Evolutionary conservation across 2,329 filamentous ascomycete species (phyloP), one percentile per base, ranked within the genome.

Genomic region (Lasiodiplodia hormozganensis): DNA sequence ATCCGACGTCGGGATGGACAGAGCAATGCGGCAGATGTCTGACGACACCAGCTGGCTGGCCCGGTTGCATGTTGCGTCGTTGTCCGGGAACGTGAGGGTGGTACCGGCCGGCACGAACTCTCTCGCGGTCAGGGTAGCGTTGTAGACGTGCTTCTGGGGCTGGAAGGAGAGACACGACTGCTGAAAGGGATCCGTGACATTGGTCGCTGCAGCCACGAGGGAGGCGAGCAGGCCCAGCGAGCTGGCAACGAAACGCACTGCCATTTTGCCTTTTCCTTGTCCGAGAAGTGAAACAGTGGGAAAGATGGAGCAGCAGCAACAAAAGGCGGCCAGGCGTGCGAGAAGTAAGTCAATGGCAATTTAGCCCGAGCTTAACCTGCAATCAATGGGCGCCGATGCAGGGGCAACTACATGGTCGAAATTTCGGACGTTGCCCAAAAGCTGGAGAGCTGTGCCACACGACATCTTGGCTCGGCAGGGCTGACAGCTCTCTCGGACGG

Each of bases 1-100:
- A 2, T 75, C 75, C 2, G 81, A 82, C 0, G 82, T 84, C 5
- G 75, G 71, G n/a, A 84, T 79, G 12, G 76, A 77, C 68, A 84
- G 76, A 3, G 79, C 77, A 23, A 84, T 73, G 14, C 82, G 80
- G 68, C 83, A 85, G 3, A 82, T 36, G 64, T 81, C 78, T 0
- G 73, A 74, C 4, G 77, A 70, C 7, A 83, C 78, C 1, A 72
- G 28, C 69, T 83, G 68, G 43, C 73, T 74, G 23, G 68, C 72
- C 65, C 82, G 83, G 51, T 10, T 66, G 36, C 51, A 66, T 36
- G 62, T 66, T 57, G 62, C 62, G 11, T 66, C 62, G 36, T 57
- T 66, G 36, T 66, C 51, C 34, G 62, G 51, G 23, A 66, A 57
- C 2, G 31, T 34, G 34, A 66, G 51, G 53, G 79, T 83, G 2